A percentile compares a stretch with the other conserved stretches of the same genome.
phyloP scores from a whole-genome alignment of 1,139 yeast genomes.

The Yamadazyma trypodendri region DNA sequence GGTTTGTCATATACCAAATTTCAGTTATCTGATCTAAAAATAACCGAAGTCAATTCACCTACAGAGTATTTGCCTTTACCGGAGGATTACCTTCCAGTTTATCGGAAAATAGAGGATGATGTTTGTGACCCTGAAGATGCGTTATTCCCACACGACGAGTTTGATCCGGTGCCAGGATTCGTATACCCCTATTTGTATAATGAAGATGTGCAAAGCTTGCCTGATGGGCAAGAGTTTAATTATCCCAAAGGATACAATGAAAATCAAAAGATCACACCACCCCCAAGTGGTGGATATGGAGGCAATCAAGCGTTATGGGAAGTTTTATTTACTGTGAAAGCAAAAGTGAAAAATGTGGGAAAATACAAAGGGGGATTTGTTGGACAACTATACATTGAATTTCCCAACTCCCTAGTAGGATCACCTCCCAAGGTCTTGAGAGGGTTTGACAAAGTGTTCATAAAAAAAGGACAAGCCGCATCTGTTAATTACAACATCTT shows the following conservation, averaged over 20 bases:
- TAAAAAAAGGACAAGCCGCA: slow-evolving; percentile 43
- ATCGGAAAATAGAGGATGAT: slow-evolving; percentile 42
- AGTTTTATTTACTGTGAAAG: slow-evolving; percentile 47
- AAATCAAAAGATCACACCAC: slow-evolving; percentile 36
- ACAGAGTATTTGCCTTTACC: slow-evolving; percentile 51
- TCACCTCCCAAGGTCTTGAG: slow-evolving; percentile 55
- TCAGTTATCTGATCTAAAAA: slow-evolving; percentile 36
- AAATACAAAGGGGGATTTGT: slow-evolving; percentile 51
- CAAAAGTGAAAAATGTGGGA: slow-evolving; percentile 51
- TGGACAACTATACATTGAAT: slow-evolving; percentile 57
- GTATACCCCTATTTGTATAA: slow-evolving; percentile 52
- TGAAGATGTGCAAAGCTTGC: slow-evolving; percentile 42
- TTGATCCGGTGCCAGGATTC: slow-evolving; percentile 51
- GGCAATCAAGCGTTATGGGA: slow-evolving; percentile 49
- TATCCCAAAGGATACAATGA: slow-evolving; percentile 55
- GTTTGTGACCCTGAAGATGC: slow-evolving; percentile 58
- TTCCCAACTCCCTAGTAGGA: slow-evolving; percentile 42
- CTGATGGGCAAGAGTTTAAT: slow-evolving; percentile 41
- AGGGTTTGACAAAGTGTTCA: slow-evolving; percentile 57
- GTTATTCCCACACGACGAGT: slow-evolving; percentile 54
- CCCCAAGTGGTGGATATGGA: slow-evolving; percentile 56
- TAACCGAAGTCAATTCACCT: slow-evolving; percentile 44
- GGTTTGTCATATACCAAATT: slow-evolving; percentile 59
- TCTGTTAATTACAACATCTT: slow-evolving; percentile 45
- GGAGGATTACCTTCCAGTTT: slow-evolving; percentile 43